Conservation (phyloP, 352 stramenopile species). For the Thraustochytrium striatum region DNA sequence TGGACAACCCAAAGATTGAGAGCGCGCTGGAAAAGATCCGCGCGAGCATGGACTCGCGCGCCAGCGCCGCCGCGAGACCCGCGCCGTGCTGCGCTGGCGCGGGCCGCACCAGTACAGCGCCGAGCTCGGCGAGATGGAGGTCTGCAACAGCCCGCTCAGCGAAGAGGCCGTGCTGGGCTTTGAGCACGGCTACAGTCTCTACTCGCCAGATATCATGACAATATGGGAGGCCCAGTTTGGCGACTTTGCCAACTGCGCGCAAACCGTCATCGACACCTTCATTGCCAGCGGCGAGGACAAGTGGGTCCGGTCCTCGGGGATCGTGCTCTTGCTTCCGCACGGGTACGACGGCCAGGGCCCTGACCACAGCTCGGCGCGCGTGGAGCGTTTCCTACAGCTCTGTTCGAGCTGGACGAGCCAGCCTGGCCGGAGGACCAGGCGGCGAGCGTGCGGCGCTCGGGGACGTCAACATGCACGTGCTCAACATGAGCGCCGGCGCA, state of each 20-base stretch:
- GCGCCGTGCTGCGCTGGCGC: conserved; percentile 66
- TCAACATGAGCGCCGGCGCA: conserved; percentile 76
- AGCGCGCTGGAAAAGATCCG: conserved; percentile 28
- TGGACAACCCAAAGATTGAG: too few species aligned
- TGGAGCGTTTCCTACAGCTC: conserved; percentile 78
- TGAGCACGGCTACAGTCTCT: conserved; percentile 75
- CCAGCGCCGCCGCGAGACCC: conserved; percentile 4
- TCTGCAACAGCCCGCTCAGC: conserved; percentile 64
- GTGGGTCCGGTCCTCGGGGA: conserved; percentile 76
- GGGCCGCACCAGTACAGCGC: conserved; percentile 1
- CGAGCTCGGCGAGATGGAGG: conserved; percentile 38
- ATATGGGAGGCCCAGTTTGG: conserved; percentile 85
- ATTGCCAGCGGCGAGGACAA: conserved; percentile 75
- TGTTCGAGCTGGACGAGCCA: conserved; percentile 69
- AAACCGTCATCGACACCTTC: conserved; percentile 80
- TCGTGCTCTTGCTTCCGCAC: conserved; percentile 75
- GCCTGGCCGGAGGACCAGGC: conserved; percentile 58
- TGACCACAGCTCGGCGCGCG: conserved; percentile 64
- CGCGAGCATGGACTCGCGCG: not conserved
- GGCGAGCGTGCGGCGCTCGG: conserved; percentile 3
- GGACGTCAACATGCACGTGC: conserved; percentile 74
- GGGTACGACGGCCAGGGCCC: conserved; percentile 77
- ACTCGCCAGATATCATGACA: conserved; percentile 69
- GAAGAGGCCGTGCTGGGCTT: conserved; percentile 79
- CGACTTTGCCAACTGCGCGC: conserved; percentile 78